Conservation (phyloP, 345 rosid genomes). For the Salix dunnii region DNA sequence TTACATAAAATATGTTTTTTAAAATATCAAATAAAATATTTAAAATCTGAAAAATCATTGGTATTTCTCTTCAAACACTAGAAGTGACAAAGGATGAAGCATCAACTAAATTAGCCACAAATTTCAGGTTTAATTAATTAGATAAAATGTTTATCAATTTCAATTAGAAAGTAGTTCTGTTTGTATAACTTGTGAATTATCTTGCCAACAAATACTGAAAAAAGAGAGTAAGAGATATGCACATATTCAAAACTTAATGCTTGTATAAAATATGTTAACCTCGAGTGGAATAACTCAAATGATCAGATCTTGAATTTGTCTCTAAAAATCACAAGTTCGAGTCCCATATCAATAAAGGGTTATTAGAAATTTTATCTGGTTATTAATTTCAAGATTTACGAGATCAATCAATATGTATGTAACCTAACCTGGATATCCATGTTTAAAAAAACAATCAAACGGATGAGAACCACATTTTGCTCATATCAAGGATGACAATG, state of each 20-base stretch:
- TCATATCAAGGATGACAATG: not conserved
- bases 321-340: too few species aligned
- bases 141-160: not conserved
- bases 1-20: too few species aligned
- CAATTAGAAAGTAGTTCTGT: not conserved
- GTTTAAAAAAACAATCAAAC: too few species aligned
- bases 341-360: too few species aligned
- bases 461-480: not conserved
- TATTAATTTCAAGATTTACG: too few species aligned
- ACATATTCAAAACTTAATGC: not conserved
- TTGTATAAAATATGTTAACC: too few species aligned
- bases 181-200: not conserved
- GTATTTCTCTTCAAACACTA: not conserved
- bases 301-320: too few species aligned
- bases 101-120: not conserved
- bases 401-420: too few species aligned
- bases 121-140: not conserved
- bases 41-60: too few species aligned
- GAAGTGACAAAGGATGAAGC: not conserved
- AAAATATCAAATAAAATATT: too few species aligned
- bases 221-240: not conserved
- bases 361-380: too few species aligned
- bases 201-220: not conserved
- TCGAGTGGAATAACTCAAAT: rapidly evolving
- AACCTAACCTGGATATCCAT: too few species aligned